Base-by-base conservation (phyloP, 352 stramenopile species). In the Aphanomyces euteiches region DNA sequence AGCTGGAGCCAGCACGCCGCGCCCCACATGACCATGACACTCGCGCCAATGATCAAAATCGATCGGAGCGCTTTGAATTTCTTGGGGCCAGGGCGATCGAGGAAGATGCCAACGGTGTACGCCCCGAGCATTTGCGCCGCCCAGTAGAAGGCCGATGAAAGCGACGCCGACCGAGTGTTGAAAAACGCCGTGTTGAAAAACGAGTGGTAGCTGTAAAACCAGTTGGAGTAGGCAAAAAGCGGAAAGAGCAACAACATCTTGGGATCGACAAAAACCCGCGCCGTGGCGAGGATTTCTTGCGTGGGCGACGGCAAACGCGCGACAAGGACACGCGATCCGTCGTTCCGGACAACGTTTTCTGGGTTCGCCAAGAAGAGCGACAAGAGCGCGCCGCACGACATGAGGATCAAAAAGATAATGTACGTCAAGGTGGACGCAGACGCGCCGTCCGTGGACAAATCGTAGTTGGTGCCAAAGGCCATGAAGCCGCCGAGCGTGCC, bases 171-270 rank as follows among this genome's bases (percentile, higher is more conserved):
- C 41, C 80, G 78, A n/a, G 72, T 48, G 45, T 75, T 84, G 71
- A 88, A 88, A 28, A 78, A 47, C 0, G 72, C 38, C 34, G 77
- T 67, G 72, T 88, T 88, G 47, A 68, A 85, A 64, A 83, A 80
- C 56, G 80, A 68, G 63, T 88, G 79, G 66, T 88, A 88, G 41
- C 75, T 83, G 74, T 88, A 88, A 65, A 88, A 88, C 78, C 78
- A 88, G 69, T 88, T 88, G 73, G 72, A 80, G 77, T 87, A 88
- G 6, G 66, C 69, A 59, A 85, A 84, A n/a, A 84, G 73, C 21
- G 79, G 81, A 7, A 87, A 60, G 47, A 88, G 56, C 10, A 61
- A 36, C 7, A 77, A 19, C 50, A 84, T 38, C 8, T 74, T n/a
- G 8, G 37, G 54, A 3, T 72, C 66, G 48, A 8, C 36, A 10